Conservation (phyloP, 176 grass and related monocot species). For the Oryza rufipogon region DNA sequence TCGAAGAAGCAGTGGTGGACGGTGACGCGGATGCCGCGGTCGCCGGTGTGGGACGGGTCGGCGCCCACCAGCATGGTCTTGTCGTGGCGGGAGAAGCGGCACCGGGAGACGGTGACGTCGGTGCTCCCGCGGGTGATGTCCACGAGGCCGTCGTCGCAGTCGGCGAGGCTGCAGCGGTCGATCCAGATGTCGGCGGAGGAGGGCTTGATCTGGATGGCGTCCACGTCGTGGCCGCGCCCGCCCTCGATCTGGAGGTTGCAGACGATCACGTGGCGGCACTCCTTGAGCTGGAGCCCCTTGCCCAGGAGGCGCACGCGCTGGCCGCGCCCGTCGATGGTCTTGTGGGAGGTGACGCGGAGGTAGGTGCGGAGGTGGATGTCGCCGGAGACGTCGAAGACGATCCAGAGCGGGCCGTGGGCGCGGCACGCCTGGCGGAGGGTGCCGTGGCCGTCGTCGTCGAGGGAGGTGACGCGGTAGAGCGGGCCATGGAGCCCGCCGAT, state of each 20-base stretch:
- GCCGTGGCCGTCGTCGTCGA: conserved; percentile 67
- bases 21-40: conserved; percentile 75
- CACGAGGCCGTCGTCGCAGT: conserved; percentile 83
- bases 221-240: conserved; percentile 73
- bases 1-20: conserved; percentile 93
- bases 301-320: conserved; percentile 59
- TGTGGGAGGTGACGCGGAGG: conserved; percentile 73
- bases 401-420: conserved; percentile 59
- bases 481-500: conserved; percentile 57
- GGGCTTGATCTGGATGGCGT: conserved; percentile 83
- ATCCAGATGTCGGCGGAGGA: conserved; percentile 69
- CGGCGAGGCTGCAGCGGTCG: conserved; percentile 66
- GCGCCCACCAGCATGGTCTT: conserved; percentile 90
- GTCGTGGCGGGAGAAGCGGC: conserved; percentile 70
- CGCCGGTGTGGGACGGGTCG: conserved; percentile 54
- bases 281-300: conserved; percentile 77
- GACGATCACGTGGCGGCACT: conserved; percentile 73
- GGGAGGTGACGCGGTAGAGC: conserved; percentile 61
- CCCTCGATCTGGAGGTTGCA: conserved; percentile 78
- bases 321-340: conserved; percentile 79
- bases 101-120: conserved; percentile 79
- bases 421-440: conserved; percentile 72
- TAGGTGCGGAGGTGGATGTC: conserved; percentile 61
- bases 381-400: conserved; percentile 75
- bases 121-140: conserved; percentile 83